phyloP scores from a whole-genome alignment of 371 early-diverging fungal species.

The Syncephalastrum sp. region DNA sequence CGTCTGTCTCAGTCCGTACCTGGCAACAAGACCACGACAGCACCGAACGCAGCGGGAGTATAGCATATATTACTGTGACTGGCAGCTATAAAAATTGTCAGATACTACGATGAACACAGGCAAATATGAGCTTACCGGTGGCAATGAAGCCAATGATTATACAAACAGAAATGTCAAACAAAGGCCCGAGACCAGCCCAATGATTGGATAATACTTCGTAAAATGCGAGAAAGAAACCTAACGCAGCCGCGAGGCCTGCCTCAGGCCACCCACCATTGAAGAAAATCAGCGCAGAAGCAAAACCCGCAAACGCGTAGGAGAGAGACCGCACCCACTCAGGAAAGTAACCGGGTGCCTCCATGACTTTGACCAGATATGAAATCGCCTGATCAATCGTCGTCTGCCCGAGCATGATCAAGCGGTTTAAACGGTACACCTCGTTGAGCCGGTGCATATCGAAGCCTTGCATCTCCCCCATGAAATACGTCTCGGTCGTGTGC shows the following conservation, averaged over 20 bases:
- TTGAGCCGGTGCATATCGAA: conserved; percentile 58
- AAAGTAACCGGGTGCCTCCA: conserved; percentile 19
- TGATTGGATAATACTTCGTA: conserved; percentile 26
- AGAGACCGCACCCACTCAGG: conserved; percentile 34
- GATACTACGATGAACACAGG: no score
- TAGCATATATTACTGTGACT: conserved; percentile 13
- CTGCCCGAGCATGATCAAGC: conserved; percentile 21
- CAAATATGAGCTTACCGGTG: conserved; percentile 8
- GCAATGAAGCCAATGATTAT: conserved; percentile 56
- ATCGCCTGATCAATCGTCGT: conserved; percentile 27
- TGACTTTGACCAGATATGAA: conserved; percentile 18
- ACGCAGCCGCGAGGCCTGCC: conserved; percentile 16
- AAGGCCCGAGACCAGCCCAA: conserved; percentile 47
- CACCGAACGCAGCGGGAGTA: conserved; percentile 17
- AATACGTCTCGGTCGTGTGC: conserved; percentile 63
- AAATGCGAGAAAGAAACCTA: conserved; percentile 31
- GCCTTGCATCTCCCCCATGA: conserved; percentile 46
- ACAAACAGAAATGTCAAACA: conserved; percentile 57
- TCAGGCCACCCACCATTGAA: conserved; percentile 18
- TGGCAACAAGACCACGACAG: conserved; percentile 57
- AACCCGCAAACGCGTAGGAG: conserved; percentile 29
- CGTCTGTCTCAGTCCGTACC: conserved; percentile 26
- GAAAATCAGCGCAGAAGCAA: conserved; percentile 25
- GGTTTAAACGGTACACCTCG: conserved; percentile 41
- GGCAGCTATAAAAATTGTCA: conserved; percentile 7